Percentiles rank a stretch among this genome's conserved stretches.
Evolutionary conservation across 139 green algal species (phyloP).

Genomic region (Coelastrella sp.): DNA sequence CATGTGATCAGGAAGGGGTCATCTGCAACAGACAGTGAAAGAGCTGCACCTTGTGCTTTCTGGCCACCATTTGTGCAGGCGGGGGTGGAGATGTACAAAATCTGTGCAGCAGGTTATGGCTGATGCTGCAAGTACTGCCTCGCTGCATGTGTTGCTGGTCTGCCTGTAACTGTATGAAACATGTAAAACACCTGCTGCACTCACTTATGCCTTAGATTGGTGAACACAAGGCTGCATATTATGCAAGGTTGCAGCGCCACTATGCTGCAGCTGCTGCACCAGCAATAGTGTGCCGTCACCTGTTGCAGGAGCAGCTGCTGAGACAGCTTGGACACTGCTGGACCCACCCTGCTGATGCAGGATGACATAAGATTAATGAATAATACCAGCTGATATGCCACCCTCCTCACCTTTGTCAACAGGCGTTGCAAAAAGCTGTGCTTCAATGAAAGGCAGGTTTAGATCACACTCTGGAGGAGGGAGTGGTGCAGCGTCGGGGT

Average conservation of each 20-base stretch:
- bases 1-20: conserved; percentile 73
- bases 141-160: not conserved
- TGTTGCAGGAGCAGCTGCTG: not conserved
- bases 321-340: not conserved
- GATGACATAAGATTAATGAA: not conserved
- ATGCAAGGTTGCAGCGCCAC: too few species aligned
- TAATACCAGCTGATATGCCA: not conserved
- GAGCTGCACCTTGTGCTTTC: not conserved
- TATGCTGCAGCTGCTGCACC: not conserved
- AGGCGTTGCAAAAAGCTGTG: conserved; percentile 74
- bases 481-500: conserved; percentile 49
- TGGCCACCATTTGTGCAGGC: not conserved
- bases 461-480: conserved; percentile 69
- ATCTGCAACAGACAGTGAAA: conserved; percentile 42
- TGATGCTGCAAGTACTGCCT: not conserved
- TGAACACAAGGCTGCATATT: too few species aligned
- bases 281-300: not conserved
- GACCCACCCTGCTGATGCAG: not conserved
- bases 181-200: too few species aligned
- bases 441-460: conserved; percentile 85
- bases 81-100: too few species aligned
- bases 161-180: too few species aligned
- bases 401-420: conserved; percentile 54
- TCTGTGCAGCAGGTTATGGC: not conserved
- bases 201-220: too few species aligned